Conservation (phyloP, 495 filamentous ascomycete species). For the Neurospora sp. region DNA sequence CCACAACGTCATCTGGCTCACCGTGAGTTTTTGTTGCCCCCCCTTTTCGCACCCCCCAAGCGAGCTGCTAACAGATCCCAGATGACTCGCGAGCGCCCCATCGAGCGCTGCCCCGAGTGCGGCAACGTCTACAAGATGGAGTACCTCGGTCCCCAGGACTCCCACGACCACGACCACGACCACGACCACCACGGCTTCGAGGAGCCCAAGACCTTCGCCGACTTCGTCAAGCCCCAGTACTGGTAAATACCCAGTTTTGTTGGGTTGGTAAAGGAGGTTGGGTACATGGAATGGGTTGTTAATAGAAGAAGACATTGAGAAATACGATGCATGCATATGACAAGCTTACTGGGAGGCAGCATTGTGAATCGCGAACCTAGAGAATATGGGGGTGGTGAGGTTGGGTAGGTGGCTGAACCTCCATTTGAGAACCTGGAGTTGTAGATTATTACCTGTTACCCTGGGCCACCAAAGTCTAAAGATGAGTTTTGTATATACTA, state of each 20-base stretch:
- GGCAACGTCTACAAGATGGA: slow-evolving; percentile 94
- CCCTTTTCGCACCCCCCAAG: not conserved
- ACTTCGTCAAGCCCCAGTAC: slow-evolving; percentile 90
- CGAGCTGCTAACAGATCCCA: slow-evolving; percentile 21
- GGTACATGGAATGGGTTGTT: not conserved
- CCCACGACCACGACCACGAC: slow-evolving; percentile 39
- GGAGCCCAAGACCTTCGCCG: slow-evolving; percentile 86
- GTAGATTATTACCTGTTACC: too few relatives aligned
- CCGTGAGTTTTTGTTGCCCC: slow-evolving; percentile 42
- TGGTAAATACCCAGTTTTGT: slow-evolving; percentile 39
- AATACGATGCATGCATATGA: not conserved
- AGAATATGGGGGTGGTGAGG: not conserved
- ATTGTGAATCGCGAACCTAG: not conserved
- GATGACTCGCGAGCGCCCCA: slow-evolving; percentile 81
- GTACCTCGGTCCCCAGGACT: slow-evolving; percentile 73
- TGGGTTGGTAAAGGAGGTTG: not conserved
- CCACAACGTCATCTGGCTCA: slow-evolving; percentile 82
- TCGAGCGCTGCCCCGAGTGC: slow-evolving; percentile 92
- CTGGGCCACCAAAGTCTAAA: not conserved
- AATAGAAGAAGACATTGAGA: slow-evolving; percentile 9
- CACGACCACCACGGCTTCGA: slow-evolving; percentile 48
- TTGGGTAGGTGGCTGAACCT: not conserved
- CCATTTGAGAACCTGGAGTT: too few relatives aligned
- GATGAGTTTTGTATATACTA: not conserved
- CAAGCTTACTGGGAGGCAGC: not conserved